Conservation (phyloP, 2,329 filamentous ascomycete species). For the Exophiala oligosperma region DNA sequence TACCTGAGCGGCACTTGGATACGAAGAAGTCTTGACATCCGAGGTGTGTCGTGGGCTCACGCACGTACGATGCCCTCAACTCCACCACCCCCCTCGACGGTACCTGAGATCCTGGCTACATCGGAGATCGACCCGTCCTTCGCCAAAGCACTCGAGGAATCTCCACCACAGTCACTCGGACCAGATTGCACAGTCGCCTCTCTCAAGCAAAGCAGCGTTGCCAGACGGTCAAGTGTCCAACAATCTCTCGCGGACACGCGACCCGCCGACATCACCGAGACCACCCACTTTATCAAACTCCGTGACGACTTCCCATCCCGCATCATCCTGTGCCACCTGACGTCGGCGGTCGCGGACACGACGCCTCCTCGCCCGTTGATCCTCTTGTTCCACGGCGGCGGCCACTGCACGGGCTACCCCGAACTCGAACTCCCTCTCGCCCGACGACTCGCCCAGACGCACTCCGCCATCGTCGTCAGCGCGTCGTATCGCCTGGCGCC, state of each 20-base stretch:
- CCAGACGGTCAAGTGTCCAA: constrained; percentile 1
- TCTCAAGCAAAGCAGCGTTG: constrained; percentile 13
- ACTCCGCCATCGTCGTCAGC: constrained; percentile 29
- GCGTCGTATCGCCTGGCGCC: constrained; percentile 43
- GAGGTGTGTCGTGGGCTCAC: no score
- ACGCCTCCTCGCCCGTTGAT: constrained; percentile 24
- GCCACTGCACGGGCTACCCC: constrained; percentile 29
- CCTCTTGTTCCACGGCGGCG: constrained; percentile 32
- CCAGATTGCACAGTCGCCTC: constrained; percentile 11
- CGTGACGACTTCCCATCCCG: constrained; percentile 14
- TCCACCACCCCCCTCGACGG: constrained; percentile 8
- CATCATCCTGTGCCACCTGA: constrained; percentile 18
- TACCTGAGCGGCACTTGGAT: no score
- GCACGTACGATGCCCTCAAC: constrained; percentile 15
- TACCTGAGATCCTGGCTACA: constrained; percentile 21
- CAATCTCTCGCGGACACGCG: constrained; percentile 6
- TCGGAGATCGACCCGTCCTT: constrained; percentile 18
- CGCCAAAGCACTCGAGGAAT: constrained; percentile 7
- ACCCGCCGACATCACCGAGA: constrained; percentile 18
- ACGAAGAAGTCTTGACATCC: no score
- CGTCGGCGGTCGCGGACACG: background rate
- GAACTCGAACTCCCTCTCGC: constrained; percentile 26
- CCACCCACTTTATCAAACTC: constrained; percentile 12
- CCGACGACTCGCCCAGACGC: constrained; percentile 20
- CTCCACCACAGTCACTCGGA: constrained; percentile 7